A percentile compares a stretch with the other conserved stretches of the same genome.
phyloP scores from a whole-genome alignment of 148 eudicot genomes.

The Silene uniflora region DNA sequence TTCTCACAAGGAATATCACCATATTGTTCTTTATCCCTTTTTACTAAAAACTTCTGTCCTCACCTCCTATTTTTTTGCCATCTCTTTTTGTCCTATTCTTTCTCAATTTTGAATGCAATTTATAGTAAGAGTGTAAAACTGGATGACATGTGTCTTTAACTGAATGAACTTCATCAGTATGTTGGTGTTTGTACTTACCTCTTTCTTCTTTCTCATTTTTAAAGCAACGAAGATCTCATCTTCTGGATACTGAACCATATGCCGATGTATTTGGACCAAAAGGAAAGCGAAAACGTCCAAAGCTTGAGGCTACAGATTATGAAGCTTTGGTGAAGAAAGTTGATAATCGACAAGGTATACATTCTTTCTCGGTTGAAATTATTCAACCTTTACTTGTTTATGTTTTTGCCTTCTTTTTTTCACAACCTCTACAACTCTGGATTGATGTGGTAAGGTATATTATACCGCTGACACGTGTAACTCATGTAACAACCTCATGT shows the following conservation, averaged over 20 bases:
- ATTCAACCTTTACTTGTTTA: too few species aligned
- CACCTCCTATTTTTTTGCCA: not conserved
- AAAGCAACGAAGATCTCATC: conserved; percentile 87
- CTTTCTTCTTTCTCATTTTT: conserved; percentile 11
- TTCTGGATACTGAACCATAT: conserved; percentile 87
- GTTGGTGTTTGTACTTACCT: not conserved
- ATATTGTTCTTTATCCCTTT: too few species aligned
- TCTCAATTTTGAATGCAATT: not conserved
- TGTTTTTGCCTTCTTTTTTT: too few species aligned
- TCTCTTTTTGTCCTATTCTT: not conserved
- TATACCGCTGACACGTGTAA: not conserved
- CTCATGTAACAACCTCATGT: conserved; percentile 3
- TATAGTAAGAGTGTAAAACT: not conserved
- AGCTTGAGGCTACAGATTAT: conserved; percentile 63
- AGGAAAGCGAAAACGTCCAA: conserved; percentile 60
- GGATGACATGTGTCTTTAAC: not conserved
- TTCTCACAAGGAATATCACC: too few species aligned
- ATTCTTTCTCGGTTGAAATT: not conserved
- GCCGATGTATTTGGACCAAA: conserved; percentile 87
- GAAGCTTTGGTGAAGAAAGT: conserved; percentile 70
- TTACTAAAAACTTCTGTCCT: not conserved
- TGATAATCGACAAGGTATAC: conserved; percentile 68
- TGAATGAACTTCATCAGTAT: not conserved
- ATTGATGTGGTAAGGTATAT: too few species aligned
- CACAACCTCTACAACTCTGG: too few species aligned